Conservation (phyloP, 345 rosid species). For the Turnera subulata region DNA sequence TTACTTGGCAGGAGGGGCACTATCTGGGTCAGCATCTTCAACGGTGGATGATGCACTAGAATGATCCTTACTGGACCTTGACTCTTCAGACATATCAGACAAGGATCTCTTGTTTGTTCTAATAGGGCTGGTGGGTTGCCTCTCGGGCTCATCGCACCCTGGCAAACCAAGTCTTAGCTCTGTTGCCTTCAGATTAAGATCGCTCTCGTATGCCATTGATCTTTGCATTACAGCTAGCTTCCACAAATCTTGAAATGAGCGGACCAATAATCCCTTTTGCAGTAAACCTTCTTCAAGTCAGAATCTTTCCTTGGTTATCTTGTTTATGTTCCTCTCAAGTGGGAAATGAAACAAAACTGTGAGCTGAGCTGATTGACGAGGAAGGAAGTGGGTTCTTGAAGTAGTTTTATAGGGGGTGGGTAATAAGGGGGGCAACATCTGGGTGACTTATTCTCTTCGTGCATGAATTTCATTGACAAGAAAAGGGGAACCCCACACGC, state of each 20-base stretch:
- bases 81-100: constrained; percentile 30
- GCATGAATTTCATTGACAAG: constrained; percentile 26
- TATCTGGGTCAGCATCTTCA: constrained; percentile 11
- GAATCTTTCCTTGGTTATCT: neutral
- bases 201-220: constrained; percentile 24
- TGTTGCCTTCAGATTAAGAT: constrained; percentile 23
- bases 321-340: neutral
- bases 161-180: constrained; percentile 27
- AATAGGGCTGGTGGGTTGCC: neutral
- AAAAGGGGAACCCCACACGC: constrained; percentile 16
- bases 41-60: constrained; percentile 18
- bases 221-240: constrained; percentile 13
- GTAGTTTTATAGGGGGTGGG: constrained; percentile 33
- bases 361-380: constrained; percentile 9
- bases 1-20: constrained; percentile 51
- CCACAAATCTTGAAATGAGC: neutral
- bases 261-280: too few species aligned
- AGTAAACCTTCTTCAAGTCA: too few species aligned
- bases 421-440: constrained; percentile 9
- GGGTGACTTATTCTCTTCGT: constrained; percentile 19
- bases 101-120: constrained; percentile 24
- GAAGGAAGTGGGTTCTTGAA: constrained; percentile 21
- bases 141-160: constrained; percentile 12
- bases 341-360: constrained; percentile 1
- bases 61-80: constrained; percentile 12